These are phyloP conservation scores for Rhodotorula sphaerocarpa DNA, from an alignment of 768 basidiomycete genomes.

Conservation along the genomic window DNA sequence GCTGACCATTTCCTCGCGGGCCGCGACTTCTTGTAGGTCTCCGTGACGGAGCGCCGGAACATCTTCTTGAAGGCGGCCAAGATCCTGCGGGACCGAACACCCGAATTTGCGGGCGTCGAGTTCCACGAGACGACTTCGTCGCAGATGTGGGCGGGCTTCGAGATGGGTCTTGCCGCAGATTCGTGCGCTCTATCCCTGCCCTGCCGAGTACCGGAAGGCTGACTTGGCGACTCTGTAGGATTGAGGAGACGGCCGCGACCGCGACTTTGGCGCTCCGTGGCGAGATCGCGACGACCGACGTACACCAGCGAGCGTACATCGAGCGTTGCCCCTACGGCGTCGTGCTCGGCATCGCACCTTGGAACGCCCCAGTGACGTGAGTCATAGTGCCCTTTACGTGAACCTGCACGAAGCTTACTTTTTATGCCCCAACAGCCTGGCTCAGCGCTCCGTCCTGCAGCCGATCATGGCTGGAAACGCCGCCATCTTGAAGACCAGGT, in stretches of 20 bases:
- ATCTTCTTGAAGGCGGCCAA: constrained; percentile 33
- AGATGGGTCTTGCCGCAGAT: constrained; percentile 14
- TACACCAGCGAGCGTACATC: constrained; percentile 28
- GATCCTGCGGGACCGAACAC: constrained; percentile 16
- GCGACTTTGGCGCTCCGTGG: constrained; percentile 28
- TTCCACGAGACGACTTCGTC: constrained; percentile 31
- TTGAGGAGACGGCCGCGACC: constrained; percentile 33
- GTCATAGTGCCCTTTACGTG: neutral
- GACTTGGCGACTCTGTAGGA: neutral
- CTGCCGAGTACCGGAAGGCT: too few relatives aligned
- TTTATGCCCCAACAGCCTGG: constrained; percentile 32
- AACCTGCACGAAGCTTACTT: neutral
- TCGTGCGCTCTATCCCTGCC: constrained; percentile 3
- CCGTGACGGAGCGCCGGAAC: constrained; percentile 21
- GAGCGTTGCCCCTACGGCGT: constrained; percentile 34
- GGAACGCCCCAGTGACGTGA: neutral
- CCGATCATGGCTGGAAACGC: constrained; percentile 47
- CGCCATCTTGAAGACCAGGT: constrained; percentile 35
- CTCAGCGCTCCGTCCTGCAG: constrained; percentile 40
- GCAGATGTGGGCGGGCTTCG: constrained; percentile 12
- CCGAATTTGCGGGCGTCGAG: constrained; percentile 25
- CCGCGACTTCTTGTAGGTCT: neutral
- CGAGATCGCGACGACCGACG: constrained; percentile 26
- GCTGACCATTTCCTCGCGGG: neutral
- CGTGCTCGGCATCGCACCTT: constrained; percentile 28